Evolutionary conservation across 345 rosid species (phyloP).

Genomic region (Euphorbia tirucalli): DNA sequence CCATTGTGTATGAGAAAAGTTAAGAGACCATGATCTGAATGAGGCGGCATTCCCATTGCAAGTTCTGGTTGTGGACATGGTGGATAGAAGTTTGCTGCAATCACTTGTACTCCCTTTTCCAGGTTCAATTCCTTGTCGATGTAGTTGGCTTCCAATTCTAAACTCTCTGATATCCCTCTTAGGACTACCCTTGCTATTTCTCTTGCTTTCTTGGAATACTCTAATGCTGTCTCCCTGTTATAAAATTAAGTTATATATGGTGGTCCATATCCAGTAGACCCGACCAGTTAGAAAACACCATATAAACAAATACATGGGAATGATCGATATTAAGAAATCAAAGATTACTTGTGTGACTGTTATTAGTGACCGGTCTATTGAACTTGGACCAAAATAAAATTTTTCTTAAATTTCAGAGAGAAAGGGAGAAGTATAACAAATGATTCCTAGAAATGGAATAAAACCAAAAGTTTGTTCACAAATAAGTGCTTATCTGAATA

Average conservation of each 20-base stretch:
- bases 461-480: background rate
- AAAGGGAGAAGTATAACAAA: no score
- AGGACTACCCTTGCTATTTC: conserved; percentile 35
- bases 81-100: conserved; percentile 44
- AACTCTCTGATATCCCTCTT: conserved; percentile 47
- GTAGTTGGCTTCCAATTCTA: conserved; percentile 38
- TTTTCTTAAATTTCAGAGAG: no score
- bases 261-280: background rate
- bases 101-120: conserved; percentile 31
- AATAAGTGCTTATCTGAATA: no score
- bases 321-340: background rate
- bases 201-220: conserved; percentile 31
- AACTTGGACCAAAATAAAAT: no score
- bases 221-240: conserved; percentile 34
- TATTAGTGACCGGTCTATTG: no score
- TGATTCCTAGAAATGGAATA: background rate
- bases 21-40: conserved; percentile 57
- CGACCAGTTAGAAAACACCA: background rate
- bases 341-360: no score
- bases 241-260: background rate
- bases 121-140: conserved; percentile 31
- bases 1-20: conserved; percentile 45
- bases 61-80: conserved; percentile 57
- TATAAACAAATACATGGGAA: background rate
- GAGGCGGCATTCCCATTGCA: conserved; percentile 58